Conservation (phyloP, 169 alveolate genomes). For the Babesia ovata region DNA sequence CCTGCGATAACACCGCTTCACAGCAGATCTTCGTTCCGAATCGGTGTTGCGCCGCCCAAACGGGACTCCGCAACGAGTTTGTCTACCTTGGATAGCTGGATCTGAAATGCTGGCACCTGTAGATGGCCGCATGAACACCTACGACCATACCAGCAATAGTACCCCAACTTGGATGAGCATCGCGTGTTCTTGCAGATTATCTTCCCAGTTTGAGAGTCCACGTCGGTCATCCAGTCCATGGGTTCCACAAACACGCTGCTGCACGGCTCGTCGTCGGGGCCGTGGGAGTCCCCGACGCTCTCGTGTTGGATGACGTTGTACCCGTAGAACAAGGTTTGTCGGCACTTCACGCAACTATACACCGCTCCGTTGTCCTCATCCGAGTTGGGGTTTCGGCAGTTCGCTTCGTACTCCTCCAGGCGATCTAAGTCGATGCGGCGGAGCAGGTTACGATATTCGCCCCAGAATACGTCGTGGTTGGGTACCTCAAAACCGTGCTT, state of each 20-base stretch:
- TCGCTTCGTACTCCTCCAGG: conserved; percentile 25
- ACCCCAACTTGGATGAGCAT: conserved; percentile 61
- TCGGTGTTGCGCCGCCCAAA: conserved; percentile 17
- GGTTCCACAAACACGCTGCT: conserved; percentile 68
- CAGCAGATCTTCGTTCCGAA: conserved; percentile 21
- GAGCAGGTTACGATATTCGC: conserved; percentile 22
- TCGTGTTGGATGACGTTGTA: conserved; percentile 36
- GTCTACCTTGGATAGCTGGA: conserved; percentile 65
- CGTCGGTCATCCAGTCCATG: conserved; percentile 69
- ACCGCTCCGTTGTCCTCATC: conserved; percentile 1
- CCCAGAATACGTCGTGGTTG: conserved; percentile 17
- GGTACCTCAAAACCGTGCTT: conserved; percentile 27
- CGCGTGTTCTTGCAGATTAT: conserved; percentile 52
- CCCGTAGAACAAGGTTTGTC: conserved; percentile 52
- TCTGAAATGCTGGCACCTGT: conserved; percentile 69
- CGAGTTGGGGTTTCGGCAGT: not conserved
- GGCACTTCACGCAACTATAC: conserved; percentile 58
- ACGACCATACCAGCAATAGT: conserved; percentile 66
- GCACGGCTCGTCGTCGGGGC: conserved; percentile 16
- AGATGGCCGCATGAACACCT: conserved; percentile 67
- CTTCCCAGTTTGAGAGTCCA: conserved; percentile 57
- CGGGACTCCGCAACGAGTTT: conserved; percentile 34
- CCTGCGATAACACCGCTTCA: not conserved
- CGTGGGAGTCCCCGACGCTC: not conserved
- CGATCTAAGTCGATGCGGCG: conserved; percentile 12